Evolutionary conservation across 805 yeast genomes (phyloP), one percentile per base, ranked within the genome.

Genomic region (Cyberlindnera maclurae): DNA sequence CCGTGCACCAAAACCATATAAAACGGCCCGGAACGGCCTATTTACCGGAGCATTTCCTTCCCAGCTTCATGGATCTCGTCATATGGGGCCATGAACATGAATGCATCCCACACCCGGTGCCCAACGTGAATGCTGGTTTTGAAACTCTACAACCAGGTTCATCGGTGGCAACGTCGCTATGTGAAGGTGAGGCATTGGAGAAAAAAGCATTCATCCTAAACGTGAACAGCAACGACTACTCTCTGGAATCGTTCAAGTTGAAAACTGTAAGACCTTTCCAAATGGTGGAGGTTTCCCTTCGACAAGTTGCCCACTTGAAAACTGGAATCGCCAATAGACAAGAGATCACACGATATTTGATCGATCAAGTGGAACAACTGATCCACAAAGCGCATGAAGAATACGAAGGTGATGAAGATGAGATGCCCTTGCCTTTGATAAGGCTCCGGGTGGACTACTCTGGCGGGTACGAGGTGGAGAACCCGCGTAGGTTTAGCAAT

Each of bases 61-160:
- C 97, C 0, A 65, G 70, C 8, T 88, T 89, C 55, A 52, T 93
- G 34, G 88, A 93, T 54, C 66, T 90, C 40, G 79, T 93, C 0
- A 63, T 89, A 2, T 93, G 98, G 98, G 98, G 98, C 13, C 98
- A 93, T 59, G 98, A 93, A 57, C 98, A 93, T 60, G 97, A 93
- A 56, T 87, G 97, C 54, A 70, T 80, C 4, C 85, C 90, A 1
- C 75, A 74, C 41, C 77, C 95, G 0, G 71, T 67, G 1, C 65
- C 65, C 33, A 81, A 82, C 50, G 52, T 63, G 2, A 43, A 51
- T 4, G 73, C 71, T 42, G 82, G 80, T 1, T 87, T 90, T 54
- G 77, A 77, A 39, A 87, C 88, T 0, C 67, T 93, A 29, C 96
- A 88, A 56, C 93, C 96, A 0, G 98, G 98, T 1, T 85, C 96